Evolutionary conservation across 805 yeast species (phyloP), one percentile per base, ranked within the genome.

Genomic region (Ogataea trehalophila): DNA sequence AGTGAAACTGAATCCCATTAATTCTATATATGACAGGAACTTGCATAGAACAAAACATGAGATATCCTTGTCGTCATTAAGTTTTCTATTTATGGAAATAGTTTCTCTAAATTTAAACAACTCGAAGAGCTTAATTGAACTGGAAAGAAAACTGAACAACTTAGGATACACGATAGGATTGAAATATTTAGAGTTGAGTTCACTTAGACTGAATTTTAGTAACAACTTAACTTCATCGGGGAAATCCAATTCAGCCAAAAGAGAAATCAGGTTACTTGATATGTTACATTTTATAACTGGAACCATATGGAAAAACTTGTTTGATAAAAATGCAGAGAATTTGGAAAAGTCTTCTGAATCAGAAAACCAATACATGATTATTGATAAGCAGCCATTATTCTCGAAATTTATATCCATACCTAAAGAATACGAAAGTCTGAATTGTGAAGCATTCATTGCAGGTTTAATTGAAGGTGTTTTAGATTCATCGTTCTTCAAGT

Each of bases 391-490:
- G 14, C 96, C 96, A 6, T 56, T 86, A 41, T 72, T 88, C 37
- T 74, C 87, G n/a, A 79, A 77, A 56, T 89, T 74, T 60, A 80
- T 89, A 11, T 80, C 87, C 31, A 83, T 86, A 5, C 96, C 96
- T 2, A 80, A 78, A 55, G 95, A 89, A 53, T 81, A 84, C 60
- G 82, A 86, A 11, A 82, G 81, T 52, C 73, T 88, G 58, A 87
- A 85, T 60, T 86, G 94, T 59, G 82, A 85, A 15, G 91, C 96
- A 0, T 87, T 85, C 60, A 79, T 83, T 1, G 96, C 95, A 0
- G 96, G 96, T 0, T 75, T 89, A 15, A 74, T 88, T 37, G 96
- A 89, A 62, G 95, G 95, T 0, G 81, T 88, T 1, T 68, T 89
- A 48, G 94, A 86, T 57, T 73, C 85, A 5, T 72, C 87, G 2